Conservation (phyloP, 2,329 filamentous ascomycete species). For the Hymenoscyphus linearis region DNA sequence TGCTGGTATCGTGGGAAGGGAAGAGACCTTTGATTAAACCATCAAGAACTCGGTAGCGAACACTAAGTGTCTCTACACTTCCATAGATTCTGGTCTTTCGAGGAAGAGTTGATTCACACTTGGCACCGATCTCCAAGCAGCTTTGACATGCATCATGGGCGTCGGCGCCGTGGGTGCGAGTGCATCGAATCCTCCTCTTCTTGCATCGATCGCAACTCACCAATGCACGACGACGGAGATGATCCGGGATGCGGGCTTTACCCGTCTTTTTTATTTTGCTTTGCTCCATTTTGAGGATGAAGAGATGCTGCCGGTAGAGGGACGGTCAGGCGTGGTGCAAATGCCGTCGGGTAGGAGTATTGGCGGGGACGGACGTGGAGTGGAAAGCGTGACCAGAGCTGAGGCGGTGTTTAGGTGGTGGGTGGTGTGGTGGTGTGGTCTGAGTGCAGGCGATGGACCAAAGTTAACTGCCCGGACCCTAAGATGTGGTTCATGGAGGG, state of each 20-base stretch:
- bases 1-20: slow-evolving; percentile 35
- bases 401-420: not conserved
- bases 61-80: slow-evolving; percentile 40
- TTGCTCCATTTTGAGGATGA: slow-evolving; percentile 9
- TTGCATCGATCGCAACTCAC: slow-evolving; percentile 37
- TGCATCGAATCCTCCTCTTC: slow-evolving; percentile 34
- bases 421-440: not conserved
- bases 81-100: slow-evolving; percentile 42
- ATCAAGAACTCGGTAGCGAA: slow-evolving; percentile 39
- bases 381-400: not conserved
- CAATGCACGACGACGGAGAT: slow-evolving; percentile 33
- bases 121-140: slow-evolving; percentile 35
- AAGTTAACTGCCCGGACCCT: not conserved
- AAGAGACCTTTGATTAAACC: slow-evolving; percentile 38
- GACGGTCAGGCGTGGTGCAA: slow-evolving; percentile 15
- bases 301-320: slow-evolving; percentile 17
- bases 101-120: slow-evolving; percentile 39
- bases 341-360: not conserved
- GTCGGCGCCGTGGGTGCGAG: slow-evolving; percentile 25
- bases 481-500: not conserved
- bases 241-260: slow-evolving; percentile 33
- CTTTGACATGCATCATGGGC: slow-evolving; percentile 34
- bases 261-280: slow-evolving; percentile 25
- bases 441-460: not conserved
- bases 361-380: not conserved